These are phyloP conservation scores for Aspergillus quadrilineatus DNA, from an alignment of 2,329 filamentous ascomycete species.

Conservation along the genomic window DNA sequence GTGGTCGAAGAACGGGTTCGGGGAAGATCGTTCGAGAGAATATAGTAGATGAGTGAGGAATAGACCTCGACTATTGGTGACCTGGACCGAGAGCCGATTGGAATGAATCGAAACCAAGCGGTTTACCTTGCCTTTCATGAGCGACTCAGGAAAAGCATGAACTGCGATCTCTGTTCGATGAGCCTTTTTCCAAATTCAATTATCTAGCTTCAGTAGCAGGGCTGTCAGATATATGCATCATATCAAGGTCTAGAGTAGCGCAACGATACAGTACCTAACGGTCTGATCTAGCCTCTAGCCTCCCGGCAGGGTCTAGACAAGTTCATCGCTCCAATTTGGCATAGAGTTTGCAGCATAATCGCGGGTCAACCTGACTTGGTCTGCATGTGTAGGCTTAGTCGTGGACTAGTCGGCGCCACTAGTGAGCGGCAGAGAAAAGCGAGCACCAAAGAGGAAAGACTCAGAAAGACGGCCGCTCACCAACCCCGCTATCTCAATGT, in stretches of 20 bases:
- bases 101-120: too few species aligned
- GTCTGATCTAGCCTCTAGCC: not conserved
- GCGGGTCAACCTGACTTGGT: slow-evolving; percentile 12
- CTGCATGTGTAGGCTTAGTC: slow-evolving; percentile 13
- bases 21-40: not conserved
- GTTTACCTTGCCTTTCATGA: too few species aligned
- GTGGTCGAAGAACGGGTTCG: not conserved
- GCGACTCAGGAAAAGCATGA: too few species aligned
- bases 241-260: not conserved
- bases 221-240: not conserved
- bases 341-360: slow-evolving; percentile 11
- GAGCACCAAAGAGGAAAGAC: not conserved
- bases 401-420: not conserved
- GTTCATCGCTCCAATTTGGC: not conserved
- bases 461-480: not conserved
- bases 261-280: not conserved
- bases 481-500: slow-evolving; percentile 8
- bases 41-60: not conserved
- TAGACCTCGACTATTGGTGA: not conserved
- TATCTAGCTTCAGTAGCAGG: not conserved
- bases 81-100: not conserved
- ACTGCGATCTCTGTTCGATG: too few species aligned
- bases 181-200: too few species aligned
- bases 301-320: slow-evolving; percentile 2
- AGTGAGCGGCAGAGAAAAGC: slow-evolving; percentile 2